Evolutionary conservation across 78 protist genomes (phyloP).

Genomic region (Dictyostelium firmibasis): DNA sequence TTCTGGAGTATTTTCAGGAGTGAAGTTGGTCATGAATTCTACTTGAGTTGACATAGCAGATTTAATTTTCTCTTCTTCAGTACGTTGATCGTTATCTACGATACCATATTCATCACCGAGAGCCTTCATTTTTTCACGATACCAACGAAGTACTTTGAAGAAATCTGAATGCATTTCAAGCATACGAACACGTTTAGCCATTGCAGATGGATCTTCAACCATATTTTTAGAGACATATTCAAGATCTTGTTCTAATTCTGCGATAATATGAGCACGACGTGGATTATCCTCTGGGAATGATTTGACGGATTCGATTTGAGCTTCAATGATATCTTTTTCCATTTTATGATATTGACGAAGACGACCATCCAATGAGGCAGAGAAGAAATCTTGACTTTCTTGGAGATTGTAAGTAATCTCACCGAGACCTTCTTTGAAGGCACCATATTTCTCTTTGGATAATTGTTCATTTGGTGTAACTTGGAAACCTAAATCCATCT

Average conservation of each 20-base stretch:
- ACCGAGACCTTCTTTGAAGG: conserved; percentile 68
- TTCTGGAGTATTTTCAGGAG: conserved; percentile 71
- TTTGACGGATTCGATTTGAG: conserved; percentile 41
- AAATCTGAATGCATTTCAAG: conserved; percentile 81
- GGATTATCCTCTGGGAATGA: conserved; percentile 42
- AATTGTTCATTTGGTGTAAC: conserved; percentile 44
- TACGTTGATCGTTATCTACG: conserved; percentile 42
- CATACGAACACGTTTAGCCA: conserved; percentile 65
- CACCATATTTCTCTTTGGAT: conserved; percentile 22
- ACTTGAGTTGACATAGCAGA: conserved; percentile 70
- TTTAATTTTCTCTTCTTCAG: conserved; percentile 75
- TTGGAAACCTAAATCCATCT: conserved; percentile 38
- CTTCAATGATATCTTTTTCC: conserved; percentile 53
- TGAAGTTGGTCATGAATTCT: conserved; percentile 64
- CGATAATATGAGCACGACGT: conserved; percentile 35
- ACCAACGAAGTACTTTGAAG: conserved; percentile 78
- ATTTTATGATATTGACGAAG: conserved; percentile 78
- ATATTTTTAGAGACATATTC: conserved; percentile 77
- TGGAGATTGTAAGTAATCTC: conserved; percentile 86
- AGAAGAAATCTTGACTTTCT: conserved; percentile 84
- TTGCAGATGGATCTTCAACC: conserved; percentile 70
- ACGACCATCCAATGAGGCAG: conserved; percentile 84
- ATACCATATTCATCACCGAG: conserved; percentile 79
- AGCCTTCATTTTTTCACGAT: conserved; percentile 79
- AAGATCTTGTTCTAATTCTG: conserved; percentile 67